phyloP scores from a whole-genome alignment of 148 eudicot species.

The Limonium bicolor region DNA sequence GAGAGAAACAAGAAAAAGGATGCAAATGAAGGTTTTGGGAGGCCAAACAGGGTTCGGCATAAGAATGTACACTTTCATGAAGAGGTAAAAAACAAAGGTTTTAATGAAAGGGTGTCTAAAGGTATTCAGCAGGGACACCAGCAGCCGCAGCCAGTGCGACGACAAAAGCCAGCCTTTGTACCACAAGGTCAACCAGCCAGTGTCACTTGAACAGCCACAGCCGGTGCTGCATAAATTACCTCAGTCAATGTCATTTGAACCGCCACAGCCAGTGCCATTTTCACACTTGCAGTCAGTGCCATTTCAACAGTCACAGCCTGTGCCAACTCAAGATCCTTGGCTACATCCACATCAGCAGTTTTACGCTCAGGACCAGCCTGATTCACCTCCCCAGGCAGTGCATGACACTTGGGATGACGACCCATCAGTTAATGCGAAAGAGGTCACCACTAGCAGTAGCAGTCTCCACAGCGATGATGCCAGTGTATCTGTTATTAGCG shows the following conservation, averaged over 20 bases:
- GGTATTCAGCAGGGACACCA: conserved; percentile 12
- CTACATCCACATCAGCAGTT: background rate
- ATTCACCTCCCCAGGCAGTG: too few relatives aligned
- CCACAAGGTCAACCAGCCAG: background rate
- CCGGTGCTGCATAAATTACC: conserved; percentile 9
- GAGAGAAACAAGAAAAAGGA: conserved; percentile 30
- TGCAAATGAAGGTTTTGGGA: conserved; percentile 13
- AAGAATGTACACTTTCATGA: conserved; percentile 16
- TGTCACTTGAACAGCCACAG: conserved; percentile 5
- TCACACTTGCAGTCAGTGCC: too few relatives aligned
- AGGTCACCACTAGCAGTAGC: conserved; percentile 26
- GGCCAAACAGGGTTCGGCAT: conserved; percentile 6
- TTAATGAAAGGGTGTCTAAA: conserved; percentile 19
- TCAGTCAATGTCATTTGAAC: too few relatives aligned
- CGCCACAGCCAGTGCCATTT: too few relatives aligned
- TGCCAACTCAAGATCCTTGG: background rate
- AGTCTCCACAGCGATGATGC: conserved; percentile 25
- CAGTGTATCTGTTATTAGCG: conserved; percentile 19
- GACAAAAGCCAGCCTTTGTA: too few relatives aligned
- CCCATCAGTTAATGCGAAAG: conserved; percentile 27
- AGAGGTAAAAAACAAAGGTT: conserved; percentile 4
- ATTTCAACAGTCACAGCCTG: background rate
- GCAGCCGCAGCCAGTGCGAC: background rate
- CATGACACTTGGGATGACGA: conserved; percentile 12
- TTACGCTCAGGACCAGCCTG: background rate